Evolutionary conservation across 179 eudicot species (phyloP).

Genomic region (Dionaea muscipula): DNA sequence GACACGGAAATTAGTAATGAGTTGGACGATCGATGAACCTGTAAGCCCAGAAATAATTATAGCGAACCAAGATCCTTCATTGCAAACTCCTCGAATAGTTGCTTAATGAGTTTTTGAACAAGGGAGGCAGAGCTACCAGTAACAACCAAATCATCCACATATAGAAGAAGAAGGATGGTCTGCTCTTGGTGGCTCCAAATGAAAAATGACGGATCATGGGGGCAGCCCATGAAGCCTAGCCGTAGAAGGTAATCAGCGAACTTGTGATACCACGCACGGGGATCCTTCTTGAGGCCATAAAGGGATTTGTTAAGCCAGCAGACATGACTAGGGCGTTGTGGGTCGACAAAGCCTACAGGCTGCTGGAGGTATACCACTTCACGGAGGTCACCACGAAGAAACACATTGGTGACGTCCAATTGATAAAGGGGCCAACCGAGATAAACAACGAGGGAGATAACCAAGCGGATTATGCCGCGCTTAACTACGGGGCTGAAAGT

Average conservation of each 20-base stretch:
- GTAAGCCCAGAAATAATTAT: too few species aligned
- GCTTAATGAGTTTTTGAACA: too few species aligned
- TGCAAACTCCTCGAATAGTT: too few species aligned
- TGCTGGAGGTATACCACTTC: neutral
- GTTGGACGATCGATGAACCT: too few species aligned
- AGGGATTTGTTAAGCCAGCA: slow-evolving; percentile 2
- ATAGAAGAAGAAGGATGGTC: neutral
- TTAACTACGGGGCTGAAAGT: slow-evolving; percentile 4
- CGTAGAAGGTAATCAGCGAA: neutral
- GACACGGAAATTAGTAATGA: too few species aligned
- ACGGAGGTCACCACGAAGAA: neutral
- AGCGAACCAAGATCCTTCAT: too few species aligned
- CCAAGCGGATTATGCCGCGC: neutral
- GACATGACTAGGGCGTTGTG: neutral
- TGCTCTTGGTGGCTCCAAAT: neutral
- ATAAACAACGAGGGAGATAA: neutral
- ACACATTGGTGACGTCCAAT: neutral
- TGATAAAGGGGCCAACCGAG: neutral
- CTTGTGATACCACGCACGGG: neutral
- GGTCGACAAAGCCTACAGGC: neutral
- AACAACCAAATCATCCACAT: slow-evolving; percentile 6
- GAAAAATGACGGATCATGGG: neutral
- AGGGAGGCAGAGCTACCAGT: neutral
- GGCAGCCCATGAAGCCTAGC: neutral
- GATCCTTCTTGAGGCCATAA: neutral